Evolutionary conservation across 2,329 filamentous ascomycete species (phyloP), one percentile per base, ranked within the genome.

Genomic region (Grosmannia huntii): DNA sequence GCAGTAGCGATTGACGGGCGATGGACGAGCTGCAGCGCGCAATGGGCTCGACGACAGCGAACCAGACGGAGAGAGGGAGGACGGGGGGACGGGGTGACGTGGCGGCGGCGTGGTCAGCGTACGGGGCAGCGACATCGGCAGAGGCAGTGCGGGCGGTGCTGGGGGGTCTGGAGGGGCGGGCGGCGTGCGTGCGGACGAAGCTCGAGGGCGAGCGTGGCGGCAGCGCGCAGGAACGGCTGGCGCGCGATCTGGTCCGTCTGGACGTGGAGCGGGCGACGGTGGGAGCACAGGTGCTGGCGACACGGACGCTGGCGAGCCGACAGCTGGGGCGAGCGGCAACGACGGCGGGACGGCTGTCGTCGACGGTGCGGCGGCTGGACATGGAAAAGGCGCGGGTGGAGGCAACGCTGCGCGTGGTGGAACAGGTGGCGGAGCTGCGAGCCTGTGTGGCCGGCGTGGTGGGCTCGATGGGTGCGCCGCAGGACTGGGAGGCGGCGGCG

Each of bases 401-500:
- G 70, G 86, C 90, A 55, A 97, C 94, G 0, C 75, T 99, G 59
- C 81, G 86, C 10, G 90, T 97, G 3, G 94, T 97, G 12, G 92
- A 97, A 71, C 91, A 96, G 73, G 92, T 99, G 16, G 88, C 89
- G 5, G 94, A 99, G 76, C 85, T 99, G 63, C 97, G 97, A 73
- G 89, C 94, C 10, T 99, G 94, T 69, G 89, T 97, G 41, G 83
- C 96, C 60, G 94, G 94, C 50, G 91, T 97, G 12, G 85, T 92
- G 28, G 94, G 91, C 21, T 95, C 89, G 60, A 99, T 99, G 94
- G 94, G 92, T 38, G 92, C 91, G 5, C 90, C 94, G 49, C 94
- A 99, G 71, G 94, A 99, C 74, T 99, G 94, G 94, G 94, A 99
- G 72, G 94, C 90, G 3, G 94, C 94, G 4, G 94, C 94, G 2